Evolutionary conservation across 2,329 filamentous ascomycete species (phyloP).

Genomic region (Trichoderma aggressivum): DNA sequence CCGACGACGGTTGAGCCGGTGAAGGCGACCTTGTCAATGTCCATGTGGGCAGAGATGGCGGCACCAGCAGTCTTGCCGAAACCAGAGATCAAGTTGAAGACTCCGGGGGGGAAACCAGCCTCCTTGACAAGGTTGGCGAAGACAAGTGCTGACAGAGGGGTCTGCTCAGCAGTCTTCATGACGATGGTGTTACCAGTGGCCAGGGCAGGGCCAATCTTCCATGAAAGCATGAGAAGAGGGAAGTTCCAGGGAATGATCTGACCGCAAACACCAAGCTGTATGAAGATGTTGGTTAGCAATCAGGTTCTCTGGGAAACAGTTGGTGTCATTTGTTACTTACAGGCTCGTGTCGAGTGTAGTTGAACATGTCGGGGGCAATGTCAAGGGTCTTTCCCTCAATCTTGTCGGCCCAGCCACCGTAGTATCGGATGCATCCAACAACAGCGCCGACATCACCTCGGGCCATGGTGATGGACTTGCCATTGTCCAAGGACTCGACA

Average conservation of each 20-base stretch:
- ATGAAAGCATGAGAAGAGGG: slow-evolving; percentile 74
- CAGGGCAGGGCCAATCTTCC: slow-evolving; percentile 77
- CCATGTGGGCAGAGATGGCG: slow-evolving; percentile 72
- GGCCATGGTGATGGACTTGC: slow-evolving; percentile 74
- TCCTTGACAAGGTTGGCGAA: slow-evolving; percentile 47
- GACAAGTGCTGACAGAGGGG: slow-evolving; percentile 18
- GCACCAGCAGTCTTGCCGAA: slow-evolving; percentile 77
- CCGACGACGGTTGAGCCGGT: slow-evolving; percentile 74
- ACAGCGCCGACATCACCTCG: slow-evolving; percentile 70
- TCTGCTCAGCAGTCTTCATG: slow-evolving; percentile 60
- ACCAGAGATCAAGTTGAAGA: slow-evolving; percentile 74
- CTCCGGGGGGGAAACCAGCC: slow-evolving; percentile 75
- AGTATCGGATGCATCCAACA: slow-evolving; percentile 68
- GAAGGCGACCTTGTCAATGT: slow-evolving; percentile 80
- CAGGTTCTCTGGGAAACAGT: not conserved
- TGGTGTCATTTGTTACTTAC: slow-evolving; percentile 36
- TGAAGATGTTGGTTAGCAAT: not conserved
- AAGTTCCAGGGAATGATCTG: slow-evolving; percentile 93
- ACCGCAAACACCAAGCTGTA: slow-evolving; percentile 67
- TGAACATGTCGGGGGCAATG: slow-evolving; percentile 72
- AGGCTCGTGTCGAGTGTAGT: slow-evolving; percentile 77
- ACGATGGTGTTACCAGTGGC: slow-evolving; percentile 70
- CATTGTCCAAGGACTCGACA: slow-evolving; percentile 85
- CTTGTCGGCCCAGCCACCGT: slow-evolving; percentile 87
- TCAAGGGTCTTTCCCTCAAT: slow-evolving; percentile 84